phyloP scores from a whole-genome alignment of 345 rosid species.

The Alliaria petiolata region DNA sequence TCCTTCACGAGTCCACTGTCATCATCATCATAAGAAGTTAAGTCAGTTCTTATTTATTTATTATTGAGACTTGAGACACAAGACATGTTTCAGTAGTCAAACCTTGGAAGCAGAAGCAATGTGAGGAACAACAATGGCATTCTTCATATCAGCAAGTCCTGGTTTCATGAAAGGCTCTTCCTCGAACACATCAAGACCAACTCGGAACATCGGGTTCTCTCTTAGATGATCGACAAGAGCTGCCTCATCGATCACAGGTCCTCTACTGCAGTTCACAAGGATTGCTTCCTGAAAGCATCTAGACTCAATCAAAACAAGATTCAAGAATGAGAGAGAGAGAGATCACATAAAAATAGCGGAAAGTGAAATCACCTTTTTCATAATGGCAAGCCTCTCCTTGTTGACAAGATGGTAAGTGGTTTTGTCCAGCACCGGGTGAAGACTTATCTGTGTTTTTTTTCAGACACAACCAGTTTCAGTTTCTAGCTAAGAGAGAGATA shows the following conservation, averaged over 20 bases:
- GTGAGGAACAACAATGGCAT: slow-evolving; percentile 86
- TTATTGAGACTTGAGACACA: not conserved
- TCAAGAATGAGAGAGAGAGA: not conserved
- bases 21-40: not conserved
- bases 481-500: slow-evolving; percentile 4
- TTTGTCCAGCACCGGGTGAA: slow-evolving; percentile 89
- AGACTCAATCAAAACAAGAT: not conserved
- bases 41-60: not conserved
- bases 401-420: slow-evolving; percentile 94
- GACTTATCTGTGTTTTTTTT: slow-evolving; percentile 69
- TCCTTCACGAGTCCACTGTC: slow-evolving; percentile 99
- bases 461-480: slow-evolving; percentile 15
- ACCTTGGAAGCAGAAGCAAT: slow-evolving; percentile 99
- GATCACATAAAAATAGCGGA: not conserved
- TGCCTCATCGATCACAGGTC: slow-evolving; percentile 89
- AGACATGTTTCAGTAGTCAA: not conserved
- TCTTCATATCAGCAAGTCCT: slow-evolving; percentile 91
- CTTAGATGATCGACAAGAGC: slow-evolving; percentile 87
- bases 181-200: slow-evolving; percentile 99
- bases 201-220: slow-evolving; percentile 93
- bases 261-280: slow-evolving; percentile 93
- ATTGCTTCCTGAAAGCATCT: slow-evolving; percentile 66
- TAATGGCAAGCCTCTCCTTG: slow-evolving; percentile 81
- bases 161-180: slow-evolving; percentile 99
- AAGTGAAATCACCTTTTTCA: slow-evolving; percentile 71